These are phyloP conservation scores for Colletotrichum sp. DNA, from an alignment of 2,329 filamentous ascomycete genomes.

Conservation along the genomic window DNA sequence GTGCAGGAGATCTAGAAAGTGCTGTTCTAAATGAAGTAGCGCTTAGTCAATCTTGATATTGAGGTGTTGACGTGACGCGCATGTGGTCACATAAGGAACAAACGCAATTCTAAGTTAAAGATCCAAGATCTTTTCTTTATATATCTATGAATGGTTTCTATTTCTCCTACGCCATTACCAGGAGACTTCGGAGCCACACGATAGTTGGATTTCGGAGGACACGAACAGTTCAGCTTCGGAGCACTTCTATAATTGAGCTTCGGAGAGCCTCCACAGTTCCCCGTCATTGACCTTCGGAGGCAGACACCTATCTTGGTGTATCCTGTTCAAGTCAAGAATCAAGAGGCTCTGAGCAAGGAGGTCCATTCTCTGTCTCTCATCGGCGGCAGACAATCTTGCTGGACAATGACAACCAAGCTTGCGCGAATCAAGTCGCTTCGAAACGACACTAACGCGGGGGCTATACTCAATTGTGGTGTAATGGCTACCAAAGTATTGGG, in stretches of 20 bases:
- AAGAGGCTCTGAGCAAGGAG: rapidly evolving
- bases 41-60: background rate
- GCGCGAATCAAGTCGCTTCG: background rate
- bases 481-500: background rate
- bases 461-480: background rate
- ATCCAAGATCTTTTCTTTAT: background rate
- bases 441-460: background rate
- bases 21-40: background rate
- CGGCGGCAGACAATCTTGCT: rapidly evolving
- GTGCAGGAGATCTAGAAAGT: background rate
- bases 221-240: background rate
- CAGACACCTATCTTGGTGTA: background rate
- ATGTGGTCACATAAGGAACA: background rate
- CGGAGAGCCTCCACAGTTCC: background rate
- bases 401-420: background rate
- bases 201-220: background rate
- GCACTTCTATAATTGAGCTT: background rate
- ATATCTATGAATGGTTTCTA: background rate
- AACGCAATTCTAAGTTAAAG: rapidly evolving
- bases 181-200: background rate
- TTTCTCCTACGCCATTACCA: background rate
- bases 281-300: background rate
- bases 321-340: background rate
- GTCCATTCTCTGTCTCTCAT: background rate
- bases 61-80: background rate